Percentiles rank a stretch among this genome's conserved stretches.
Evolutionary conservation across 108 stramenopile genomes (phyloP).

Genomic region (Pseudonitzschia multistriata): DNA sequence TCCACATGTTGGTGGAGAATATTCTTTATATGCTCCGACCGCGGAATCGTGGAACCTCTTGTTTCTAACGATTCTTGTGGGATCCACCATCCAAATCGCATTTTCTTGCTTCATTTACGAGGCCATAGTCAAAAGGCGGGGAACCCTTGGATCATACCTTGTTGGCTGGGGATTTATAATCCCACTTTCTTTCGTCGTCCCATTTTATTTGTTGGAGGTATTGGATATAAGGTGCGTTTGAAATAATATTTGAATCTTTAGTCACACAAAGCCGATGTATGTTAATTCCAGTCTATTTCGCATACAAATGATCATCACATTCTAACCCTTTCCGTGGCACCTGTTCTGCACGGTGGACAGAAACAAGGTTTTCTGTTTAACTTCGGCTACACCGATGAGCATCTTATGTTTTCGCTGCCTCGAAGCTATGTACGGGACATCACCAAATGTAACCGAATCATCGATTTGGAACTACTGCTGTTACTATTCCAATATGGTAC

Average conservation of each 20-base stretch:
- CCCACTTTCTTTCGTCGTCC: constrained; percentile 22
- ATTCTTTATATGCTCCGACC: constrained; percentile 28
- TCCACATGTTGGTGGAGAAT: constrained; percentile 25
- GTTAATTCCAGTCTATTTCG: background rate
- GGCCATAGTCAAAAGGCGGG: constrained; percentile 30
- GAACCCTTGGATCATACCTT: constrained; percentile 23
- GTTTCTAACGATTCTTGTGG: constrained; percentile 7
- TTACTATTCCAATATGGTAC: constrained; percentile 32
- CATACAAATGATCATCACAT: background rate
- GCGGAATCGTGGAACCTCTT: constrained; percentile 28
- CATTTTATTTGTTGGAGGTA: constrained; percentile 30
- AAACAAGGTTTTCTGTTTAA: constrained; percentile 18
- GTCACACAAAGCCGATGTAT: too few relatives aligned
- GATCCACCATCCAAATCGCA: constrained; percentile 21
- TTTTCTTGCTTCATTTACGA: constrained; percentile 38
- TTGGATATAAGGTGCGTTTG: constrained; percentile 24
- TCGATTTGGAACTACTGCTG: constrained; percentile 37
- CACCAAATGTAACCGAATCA: constrained; percentile 31
- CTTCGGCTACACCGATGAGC: constrained; percentile 17
- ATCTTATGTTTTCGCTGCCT: constrained; percentile 34
- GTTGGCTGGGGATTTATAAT: constrained; percentile 46
- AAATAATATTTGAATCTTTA: background rate
- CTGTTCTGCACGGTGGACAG: background rate
- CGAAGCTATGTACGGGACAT: constrained; percentile 49
- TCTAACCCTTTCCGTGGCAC: background rate